Percentiles rank a stretch among this genome's conserved stretches.
These are phyloP conservation scores for Citrus medica DNA, from an alignment of 345 rosid species.

Conservation along the genomic window DNA sequence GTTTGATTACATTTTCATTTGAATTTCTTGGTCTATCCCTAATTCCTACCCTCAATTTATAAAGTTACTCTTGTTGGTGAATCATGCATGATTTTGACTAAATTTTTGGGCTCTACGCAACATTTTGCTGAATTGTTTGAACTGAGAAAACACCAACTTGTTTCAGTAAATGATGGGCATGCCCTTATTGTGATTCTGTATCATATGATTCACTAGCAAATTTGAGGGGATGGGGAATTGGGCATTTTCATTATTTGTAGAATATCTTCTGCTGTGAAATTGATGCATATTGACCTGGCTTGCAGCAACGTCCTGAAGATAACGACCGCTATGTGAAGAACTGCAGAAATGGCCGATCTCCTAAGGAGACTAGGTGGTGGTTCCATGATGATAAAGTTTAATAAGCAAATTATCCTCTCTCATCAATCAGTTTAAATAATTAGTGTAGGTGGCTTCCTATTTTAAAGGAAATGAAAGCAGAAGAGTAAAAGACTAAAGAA, in stretches of 20 bases:
- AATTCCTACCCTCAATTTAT: not conserved
- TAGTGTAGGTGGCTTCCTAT: slow-evolving; percentile 17
- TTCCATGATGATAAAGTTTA: slow-evolving; percentile 96
- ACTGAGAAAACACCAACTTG: not conserved
- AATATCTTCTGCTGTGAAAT: not conserved
- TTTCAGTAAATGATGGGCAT: not conserved
- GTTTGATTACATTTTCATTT: slow-evolving; percentile 27
- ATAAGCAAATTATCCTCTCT: slow-evolving; percentile 13
- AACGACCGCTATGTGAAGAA: slow-evolving; percentile 96
- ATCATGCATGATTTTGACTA: not conserved
- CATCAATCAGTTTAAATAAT: slow-evolving; percentile 20
- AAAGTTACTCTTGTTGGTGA: not conserved
- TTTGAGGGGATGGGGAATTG: not conserved
- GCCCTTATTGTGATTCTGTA: not conserved
- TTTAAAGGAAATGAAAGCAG: slow-evolving; percentile 16
- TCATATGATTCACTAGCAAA: not conserved
- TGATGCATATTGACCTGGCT: slow-evolving; percentile 13
- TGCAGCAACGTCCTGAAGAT: slow-evolving; percentile 95
- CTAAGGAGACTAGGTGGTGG: slow-evolving; percentile 99
- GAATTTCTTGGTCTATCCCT: not conserved
- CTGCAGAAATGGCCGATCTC: slow-evolving; percentile 93
- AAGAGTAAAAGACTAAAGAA: not conserved
- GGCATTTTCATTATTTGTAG: not conserved
- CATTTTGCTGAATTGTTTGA: not conserved
- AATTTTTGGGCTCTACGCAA: not conserved